phyloP scores from a whole-genome alignment of 495 filamentous ascomycete species.

The Penicillium pulvis region DNA sequence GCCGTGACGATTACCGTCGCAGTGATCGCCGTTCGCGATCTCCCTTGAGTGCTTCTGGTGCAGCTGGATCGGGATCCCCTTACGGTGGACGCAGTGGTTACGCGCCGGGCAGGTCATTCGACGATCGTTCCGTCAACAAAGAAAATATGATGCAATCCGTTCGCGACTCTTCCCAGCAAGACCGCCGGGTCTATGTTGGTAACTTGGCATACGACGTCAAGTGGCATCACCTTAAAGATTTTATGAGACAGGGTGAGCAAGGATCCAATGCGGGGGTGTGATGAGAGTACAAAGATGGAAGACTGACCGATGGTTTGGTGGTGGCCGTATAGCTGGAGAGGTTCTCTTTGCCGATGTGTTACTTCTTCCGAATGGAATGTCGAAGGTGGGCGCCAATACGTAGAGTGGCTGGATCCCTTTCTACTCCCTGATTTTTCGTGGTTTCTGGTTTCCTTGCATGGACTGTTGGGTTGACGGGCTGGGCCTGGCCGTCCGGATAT shows the following conservation, averaged over 20 bases:
- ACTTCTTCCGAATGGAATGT: constrained; percentile 99
- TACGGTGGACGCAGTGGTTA: constrained; percentile 59
- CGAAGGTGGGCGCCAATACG: constrained; percentile 99
- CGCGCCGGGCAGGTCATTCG: constrained; percentile 70
- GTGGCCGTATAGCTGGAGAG: constrained; percentile 76
- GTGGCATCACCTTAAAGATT: constrained; percentile 99
- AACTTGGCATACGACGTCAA: constrained; percentile 99
- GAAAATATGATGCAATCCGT: constrained; percentile 95
- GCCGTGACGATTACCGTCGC: constrained; percentile 84
- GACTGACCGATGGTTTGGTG: constrained; percentile 32
- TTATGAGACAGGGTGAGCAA: constrained; percentile 96
- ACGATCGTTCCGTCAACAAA: constrained; percentile 80
- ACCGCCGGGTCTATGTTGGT: constrained; percentile 98
- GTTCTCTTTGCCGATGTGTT: constrained; percentile 99
- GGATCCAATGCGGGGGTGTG: constrained; percentile 11
- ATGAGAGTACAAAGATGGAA: not conserved
- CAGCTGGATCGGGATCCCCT: constrained; percentile 65
- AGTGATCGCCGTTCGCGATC: constrained; percentile 78
- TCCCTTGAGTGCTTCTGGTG: constrained; percentile 77
- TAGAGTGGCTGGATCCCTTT: constrained; percentile 84
- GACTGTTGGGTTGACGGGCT: constrained; percentile 99
- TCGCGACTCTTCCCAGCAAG: constrained; percentile 92
- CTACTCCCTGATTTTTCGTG: constrained; percentile 39
- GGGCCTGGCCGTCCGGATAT: constrained; percentile 84
- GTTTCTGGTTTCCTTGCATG: constrained; percentile 70